These are phyloP conservation scores for Rosa hybrid DNA, from an alignment of 331 rosid genomes.

Conservation along the genomic window DNA sequence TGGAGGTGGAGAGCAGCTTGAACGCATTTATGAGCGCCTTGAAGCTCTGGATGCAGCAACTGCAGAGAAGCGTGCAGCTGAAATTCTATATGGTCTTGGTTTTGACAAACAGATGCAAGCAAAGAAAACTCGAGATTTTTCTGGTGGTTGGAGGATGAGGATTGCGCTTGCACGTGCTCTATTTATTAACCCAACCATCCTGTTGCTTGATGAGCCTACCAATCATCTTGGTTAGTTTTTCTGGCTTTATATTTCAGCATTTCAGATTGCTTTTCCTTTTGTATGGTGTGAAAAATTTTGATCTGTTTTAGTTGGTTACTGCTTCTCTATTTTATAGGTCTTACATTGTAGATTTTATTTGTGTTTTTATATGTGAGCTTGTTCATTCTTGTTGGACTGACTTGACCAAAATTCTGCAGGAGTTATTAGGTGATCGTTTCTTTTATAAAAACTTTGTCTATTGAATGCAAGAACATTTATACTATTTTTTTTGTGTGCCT, in stretches of 20 bases:
- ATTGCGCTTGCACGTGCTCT: slow-evolving; percentile 95
- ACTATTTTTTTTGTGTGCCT: neutral
- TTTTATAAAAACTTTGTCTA: neutral
- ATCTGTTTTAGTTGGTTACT: neutral
- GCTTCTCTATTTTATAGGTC: neutral
- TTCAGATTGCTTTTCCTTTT: neutral
- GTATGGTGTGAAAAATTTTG: neutral
- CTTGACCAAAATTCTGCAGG: neutral
- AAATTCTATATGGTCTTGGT: slow-evolving; percentile 90
- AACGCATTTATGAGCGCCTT: slow-evolving; percentile 83
- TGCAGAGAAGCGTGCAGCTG: slow-evolving; percentile 99
- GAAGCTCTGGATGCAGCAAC: slow-evolving; percentile 95
- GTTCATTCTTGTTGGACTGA: neutral
- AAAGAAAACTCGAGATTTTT: slow-evolving; percentile 89
- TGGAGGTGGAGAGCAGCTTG: slow-evolving; percentile 96
- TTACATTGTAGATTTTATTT: neutral
- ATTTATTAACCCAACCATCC: slow-evolving; percentile 95
- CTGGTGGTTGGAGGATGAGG: slow-evolving; percentile 99
- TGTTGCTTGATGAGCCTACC: slow-evolving; percentile 95
- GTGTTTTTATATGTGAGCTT: neutral
- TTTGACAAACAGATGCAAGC: slow-evolving; percentile 93
- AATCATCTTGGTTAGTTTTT: slow-evolving; percentile 80
- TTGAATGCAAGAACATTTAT: neutral
- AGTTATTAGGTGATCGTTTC: neutral
- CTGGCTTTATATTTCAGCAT: neutral